phyloP scores from a whole-genome alignment of 192 early-diverging fungal species.

The Rhizoclosmatium globosum region DNA sequence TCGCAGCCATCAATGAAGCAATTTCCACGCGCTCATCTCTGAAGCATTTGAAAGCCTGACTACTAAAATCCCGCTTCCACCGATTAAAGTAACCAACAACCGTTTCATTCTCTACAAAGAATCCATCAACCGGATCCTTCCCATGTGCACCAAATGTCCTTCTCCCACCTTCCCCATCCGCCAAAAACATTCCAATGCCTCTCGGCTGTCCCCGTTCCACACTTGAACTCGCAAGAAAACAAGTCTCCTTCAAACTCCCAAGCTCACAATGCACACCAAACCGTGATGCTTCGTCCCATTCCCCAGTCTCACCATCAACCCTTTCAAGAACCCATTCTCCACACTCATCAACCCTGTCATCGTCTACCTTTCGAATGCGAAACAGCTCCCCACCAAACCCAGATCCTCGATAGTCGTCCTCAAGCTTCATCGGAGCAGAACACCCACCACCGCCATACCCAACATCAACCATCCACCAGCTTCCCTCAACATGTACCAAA shows the following conservation, averaged over 20 bases:
- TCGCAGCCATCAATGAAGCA: neutral
- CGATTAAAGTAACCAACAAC: neutral
- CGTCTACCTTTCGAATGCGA: neutral
- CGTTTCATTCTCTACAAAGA: neutral
- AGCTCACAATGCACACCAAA: neutral
- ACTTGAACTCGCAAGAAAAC: neutral
- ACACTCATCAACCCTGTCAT: neutral
- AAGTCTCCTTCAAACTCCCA: neutral
- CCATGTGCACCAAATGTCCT: neutral
- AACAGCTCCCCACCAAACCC: neutral
- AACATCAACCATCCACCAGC: conserved; percentile 1
- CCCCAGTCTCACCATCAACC: neutral
- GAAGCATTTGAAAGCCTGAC: neutral
- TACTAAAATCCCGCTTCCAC: neutral
- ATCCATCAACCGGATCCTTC: neutral
- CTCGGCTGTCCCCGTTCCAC: neutral
- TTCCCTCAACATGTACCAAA: neutral
- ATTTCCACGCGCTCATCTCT: neutral
- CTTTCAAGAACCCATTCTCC: neutral
- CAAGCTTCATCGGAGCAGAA: neutral
- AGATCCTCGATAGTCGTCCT: neutral
- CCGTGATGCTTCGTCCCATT: neutral
- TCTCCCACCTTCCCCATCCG: neutral
- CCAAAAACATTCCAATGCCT: neutral
- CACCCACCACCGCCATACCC: neutral